phyloP scores from a whole-genome alignment of 192 early-diverging fungal genomes.

The Coemansia sp. region DNA sequence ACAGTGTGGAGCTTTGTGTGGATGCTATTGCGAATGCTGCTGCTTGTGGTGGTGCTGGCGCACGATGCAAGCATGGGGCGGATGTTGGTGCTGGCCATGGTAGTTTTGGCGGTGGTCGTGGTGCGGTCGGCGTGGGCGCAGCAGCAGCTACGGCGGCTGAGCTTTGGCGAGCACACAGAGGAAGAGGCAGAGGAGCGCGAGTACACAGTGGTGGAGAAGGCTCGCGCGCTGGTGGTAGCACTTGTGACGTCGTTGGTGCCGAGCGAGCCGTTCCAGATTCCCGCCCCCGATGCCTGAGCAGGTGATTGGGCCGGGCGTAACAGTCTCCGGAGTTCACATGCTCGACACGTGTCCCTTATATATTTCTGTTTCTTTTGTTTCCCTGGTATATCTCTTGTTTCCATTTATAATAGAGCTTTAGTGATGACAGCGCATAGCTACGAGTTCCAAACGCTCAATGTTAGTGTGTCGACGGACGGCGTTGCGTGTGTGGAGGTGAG shows the following conservation, averaged over 20 bases:
- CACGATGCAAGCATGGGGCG: constrained; percentile 43
- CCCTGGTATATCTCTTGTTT: background rate
- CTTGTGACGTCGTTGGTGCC: constrained; percentile 49
- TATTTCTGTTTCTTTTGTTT: constrained; percentile 2
- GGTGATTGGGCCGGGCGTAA: background rate
- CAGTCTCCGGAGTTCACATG: background rate
- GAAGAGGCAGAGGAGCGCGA: constrained; percentile 5
- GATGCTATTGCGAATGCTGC: constrained; percentile 33
- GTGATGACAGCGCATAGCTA: constrained; percentile 23
- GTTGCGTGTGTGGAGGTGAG: constrained; percentile 83
- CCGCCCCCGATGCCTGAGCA: constrained; percentile 13
- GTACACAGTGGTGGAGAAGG: constrained; percentile 34
- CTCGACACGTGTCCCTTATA: background rate
- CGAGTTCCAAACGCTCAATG: constrained; percentile 61
- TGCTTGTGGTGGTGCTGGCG: constrained; percentile 35
- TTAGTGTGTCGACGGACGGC: constrained; percentile 54
- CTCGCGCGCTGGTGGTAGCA: constrained; percentile 33
- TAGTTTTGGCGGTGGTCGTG: constrained; percentile 14
- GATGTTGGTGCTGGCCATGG: constrained; percentile 13
- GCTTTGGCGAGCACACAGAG: background rate
- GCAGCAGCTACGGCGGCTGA: constrained; percentile 13
- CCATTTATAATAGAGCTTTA: background rate
- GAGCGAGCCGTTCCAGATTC: constrained; percentile 40
- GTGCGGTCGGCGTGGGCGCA: constrained; percentile 24
- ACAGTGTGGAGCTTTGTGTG: no score